Base-by-base conservation (phyloP, 2,329 filamentous ascomycete genomes). In the Botryotinia narcissicola region DNA sequence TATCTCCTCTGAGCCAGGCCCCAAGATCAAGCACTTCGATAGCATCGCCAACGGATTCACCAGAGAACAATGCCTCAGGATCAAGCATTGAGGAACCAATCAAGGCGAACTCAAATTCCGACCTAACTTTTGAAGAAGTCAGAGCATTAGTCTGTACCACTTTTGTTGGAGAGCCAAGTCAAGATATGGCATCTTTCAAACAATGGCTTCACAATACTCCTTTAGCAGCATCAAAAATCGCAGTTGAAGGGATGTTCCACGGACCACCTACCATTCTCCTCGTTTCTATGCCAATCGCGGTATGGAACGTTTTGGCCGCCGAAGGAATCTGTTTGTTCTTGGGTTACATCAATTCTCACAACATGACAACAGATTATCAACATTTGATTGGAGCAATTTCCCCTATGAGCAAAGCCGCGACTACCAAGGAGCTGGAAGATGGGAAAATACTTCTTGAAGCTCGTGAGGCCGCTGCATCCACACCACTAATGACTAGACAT, bases 241-340 rank as follows among this genome's bases (percentile, higher is more conserved):
- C 86, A 10, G 88, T 91, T 7, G 89, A 91, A 79, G 89, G 89
- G 76, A 91, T 91, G 88, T 91, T 91, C 75, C 82, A 91, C 29
- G 90, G 89, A 0, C 89, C 89, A 0, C 89, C 89, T 1, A 91
- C 90, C 0, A 90, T 91, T 83, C 82, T 91, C 14, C 82, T 91
- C 44, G 89, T 91, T 71, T 91, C 89, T 6, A 91, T 91, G 87
- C 89, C 89, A 6, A 85, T 87, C 73, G 85, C 86, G 8, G 85
- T 91, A 22, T 91, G 89, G 88, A 89, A 87, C 76, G 85, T 90
- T 35, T 87, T 91, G 12, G 87, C 90, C 81, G 87, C 90, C 74
- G 89, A 91, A 76, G 90, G 91, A 78, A 89, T 91, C 35, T 91
- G 89, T 81, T 89, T 87, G 76, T 91, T 89, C 74, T 79, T 91